Conservation (phyloP, 2,329 filamentous ascomycete species). For the Colletotrichum lini region DNA sequence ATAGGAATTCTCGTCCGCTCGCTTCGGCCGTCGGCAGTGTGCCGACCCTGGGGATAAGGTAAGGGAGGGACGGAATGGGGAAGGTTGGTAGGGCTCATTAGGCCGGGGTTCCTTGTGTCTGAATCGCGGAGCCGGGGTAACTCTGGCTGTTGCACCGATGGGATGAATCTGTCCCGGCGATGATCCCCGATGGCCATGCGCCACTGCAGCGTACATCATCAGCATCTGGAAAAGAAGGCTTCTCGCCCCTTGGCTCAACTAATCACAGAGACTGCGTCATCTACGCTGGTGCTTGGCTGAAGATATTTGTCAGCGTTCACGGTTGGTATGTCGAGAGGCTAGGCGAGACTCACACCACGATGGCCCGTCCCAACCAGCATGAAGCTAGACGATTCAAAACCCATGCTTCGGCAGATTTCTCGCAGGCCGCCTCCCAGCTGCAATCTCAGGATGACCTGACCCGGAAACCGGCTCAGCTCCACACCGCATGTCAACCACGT, state of each 20-base stretch:
- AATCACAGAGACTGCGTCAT: background rate
- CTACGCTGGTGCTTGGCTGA: constrained; percentile 3
- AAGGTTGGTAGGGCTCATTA: background rate
- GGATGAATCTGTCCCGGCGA: constrained; percentile 21
- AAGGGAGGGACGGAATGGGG: background rate
- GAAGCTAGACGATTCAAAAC: constrained; percentile 28
- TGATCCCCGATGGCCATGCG: constrained; percentile 24
- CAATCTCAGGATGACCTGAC: constrained; percentile 28
- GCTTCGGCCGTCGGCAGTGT: constrained; percentile 23
- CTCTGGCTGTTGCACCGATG: constrained; percentile 7
- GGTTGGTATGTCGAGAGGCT: constrained; percentile 5
- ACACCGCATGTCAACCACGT: constrained; percentile 22
- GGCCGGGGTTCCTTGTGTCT: constrained; percentile 23
- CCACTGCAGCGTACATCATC: background rate
- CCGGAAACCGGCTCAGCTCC: background rate
- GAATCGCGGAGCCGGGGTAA: constrained; percentile 13
- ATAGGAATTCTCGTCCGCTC: background rate
- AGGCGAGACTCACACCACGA: constrained; percentile 9
- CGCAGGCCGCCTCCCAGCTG: constrained; percentile 3
- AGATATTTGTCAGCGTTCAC: constrained; percentile 1
- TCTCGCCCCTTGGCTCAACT: constrained; percentile 7
- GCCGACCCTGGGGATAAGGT: constrained; percentile 16
- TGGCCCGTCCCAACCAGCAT: constrained; percentile 8
- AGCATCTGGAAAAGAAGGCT: background rate
- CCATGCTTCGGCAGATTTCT: constrained; percentile 24